These are phyloP conservation scores for Fraxinus albicans DNA, from an alignment of 305 asterid genomes.

Conservation along the genomic window DNA sequence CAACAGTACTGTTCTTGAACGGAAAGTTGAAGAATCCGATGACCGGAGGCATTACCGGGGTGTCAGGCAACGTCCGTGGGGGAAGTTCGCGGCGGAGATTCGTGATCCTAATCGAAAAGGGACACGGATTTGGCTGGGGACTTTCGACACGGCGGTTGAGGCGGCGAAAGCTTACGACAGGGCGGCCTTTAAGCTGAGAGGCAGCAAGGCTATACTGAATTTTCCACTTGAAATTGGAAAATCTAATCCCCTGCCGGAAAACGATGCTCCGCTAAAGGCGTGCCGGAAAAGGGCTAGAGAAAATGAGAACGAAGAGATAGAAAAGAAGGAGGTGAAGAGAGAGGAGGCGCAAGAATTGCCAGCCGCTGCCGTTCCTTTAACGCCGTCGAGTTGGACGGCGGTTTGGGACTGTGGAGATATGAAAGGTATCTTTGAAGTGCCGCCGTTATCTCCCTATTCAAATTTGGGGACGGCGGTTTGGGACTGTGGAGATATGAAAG, in stretches of 20 bases:
- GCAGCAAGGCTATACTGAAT: conserved; percentile 67
- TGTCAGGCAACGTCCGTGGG: conserved; percentile 76
- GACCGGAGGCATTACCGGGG: conserved; percentile 60
- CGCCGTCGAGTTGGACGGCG: conserved; percentile 58
- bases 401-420: conserved; percentile 40
- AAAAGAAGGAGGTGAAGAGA: conserved; percentile 21
- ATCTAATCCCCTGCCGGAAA: conserved; percentile 18
- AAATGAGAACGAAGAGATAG: conserved; percentile 7
- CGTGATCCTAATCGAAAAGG: conserved; percentile 58
- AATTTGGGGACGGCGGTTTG: conserved; percentile 34
- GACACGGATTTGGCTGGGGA: conserved; percentile 57
- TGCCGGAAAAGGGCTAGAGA: conserved; percentile 39
- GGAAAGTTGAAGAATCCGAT: conserved; percentile 5
- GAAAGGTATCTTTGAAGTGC: conserved; percentile 41
- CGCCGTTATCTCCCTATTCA: conserved; percentile 38
- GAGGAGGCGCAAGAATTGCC: conserved; percentile 19
- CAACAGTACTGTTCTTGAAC: background rate
- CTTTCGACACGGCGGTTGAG: conserved; percentile 54
- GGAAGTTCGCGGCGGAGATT: conserved; percentile 72
- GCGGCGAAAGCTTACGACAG: conserved; percentile 61
- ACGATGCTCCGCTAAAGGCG: conserved; percentile 14
- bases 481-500: conserved; percentile 40
- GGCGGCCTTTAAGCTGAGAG: conserved; percentile 61
- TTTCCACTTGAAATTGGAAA: conserved; percentile 68
- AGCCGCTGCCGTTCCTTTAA: conserved; percentile 32